Percentiles rank a stretch among this genome's conserved stretches.
These are phyloP conservation scores for Tuber microsphaerosporum DNA, from an alignment of 495 filamentous ascomycete genomes.

Conservation along the genomic window DNA sequence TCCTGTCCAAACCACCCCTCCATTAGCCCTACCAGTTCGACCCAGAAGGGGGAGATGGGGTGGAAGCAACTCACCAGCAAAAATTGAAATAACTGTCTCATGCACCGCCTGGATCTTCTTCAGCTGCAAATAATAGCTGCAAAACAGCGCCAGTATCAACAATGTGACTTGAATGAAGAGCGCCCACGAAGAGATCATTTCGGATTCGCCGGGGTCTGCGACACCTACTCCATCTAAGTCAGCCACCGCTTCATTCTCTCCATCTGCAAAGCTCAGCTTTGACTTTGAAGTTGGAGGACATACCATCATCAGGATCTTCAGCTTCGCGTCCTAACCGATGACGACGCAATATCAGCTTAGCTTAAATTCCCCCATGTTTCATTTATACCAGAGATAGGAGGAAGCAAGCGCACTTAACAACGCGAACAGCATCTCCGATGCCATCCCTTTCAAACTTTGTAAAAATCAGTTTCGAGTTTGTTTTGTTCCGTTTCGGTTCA, in stretches of 20 bases:
- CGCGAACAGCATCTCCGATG: constrained; percentile 32
- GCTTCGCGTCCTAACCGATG: constrained; percentile 32
- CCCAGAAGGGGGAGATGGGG: neutral
- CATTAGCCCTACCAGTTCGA: neutral
- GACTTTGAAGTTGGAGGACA: neutral
- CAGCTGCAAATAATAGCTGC: constrained; percentile 90
- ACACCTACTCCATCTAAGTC: constrained; percentile 20
- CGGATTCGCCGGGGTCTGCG: constrained; percentile 58
- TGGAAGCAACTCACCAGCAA: constrained; percentile 64
- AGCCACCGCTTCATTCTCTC: constrained; percentile 12
- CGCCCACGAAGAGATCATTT: constrained; percentile 91
- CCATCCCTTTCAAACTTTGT: constrained; percentile 18
- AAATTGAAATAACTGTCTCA: constrained; percentile 96
- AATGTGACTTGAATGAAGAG: constrained; percentile 92
- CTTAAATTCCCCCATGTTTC: constrained; percentile 4
- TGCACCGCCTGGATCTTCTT: constrained; percentile 94
- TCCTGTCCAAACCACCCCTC: constrained; percentile 49
- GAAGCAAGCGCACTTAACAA: constrained; percentile 31
- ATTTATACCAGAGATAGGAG: neutral
- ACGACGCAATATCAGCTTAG: constrained; percentile 15
- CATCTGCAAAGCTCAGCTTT: neutral
- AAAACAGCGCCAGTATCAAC: constrained; percentile 88
- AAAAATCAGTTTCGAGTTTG: neutral
- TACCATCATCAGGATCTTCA: constrained; percentile 40
- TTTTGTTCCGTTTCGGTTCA: neutral